Percentiles rank a stretch among this genome's conserved stretches.
Conservation (phyloP, 495 filamentous ascomycete species). For the Bacidia rubella region DNA sequence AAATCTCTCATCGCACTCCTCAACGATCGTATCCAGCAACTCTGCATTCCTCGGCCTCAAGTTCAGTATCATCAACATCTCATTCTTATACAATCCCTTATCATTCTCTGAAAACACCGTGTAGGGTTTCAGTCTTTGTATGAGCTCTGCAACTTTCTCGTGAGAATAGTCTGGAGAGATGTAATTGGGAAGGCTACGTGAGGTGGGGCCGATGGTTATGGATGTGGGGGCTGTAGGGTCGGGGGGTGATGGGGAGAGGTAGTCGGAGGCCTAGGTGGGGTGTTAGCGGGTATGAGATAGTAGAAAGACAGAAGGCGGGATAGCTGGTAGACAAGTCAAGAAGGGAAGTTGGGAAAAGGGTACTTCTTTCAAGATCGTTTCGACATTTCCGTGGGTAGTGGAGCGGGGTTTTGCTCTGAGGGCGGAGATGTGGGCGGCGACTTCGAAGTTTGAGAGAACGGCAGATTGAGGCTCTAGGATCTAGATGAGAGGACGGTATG, state of each 20-base stretch:
- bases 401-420: slow-evolving; percentile 15
- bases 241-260: slow-evolving; percentile 20
- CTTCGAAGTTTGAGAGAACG: slow-evolving; percentile 52
- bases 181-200: slow-evolving; percentile 1
- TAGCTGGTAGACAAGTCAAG: too few relatives aligned
- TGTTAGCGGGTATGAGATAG: slow-evolving; percentile 14
- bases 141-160: slow-evolving; percentile 14
- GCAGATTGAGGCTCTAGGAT: slow-evolving; percentile 51
- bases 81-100: slow-evolving; percentile 45
- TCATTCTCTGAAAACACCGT: slow-evolving; percentile 27
- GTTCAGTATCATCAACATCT: slow-evolving; percentile 53
- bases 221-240: slow-evolving; percentile 10
- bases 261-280: slow-evolving; percentile 20
- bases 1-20: slow-evolving; percentile 36
- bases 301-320: slow-evolving; percentile 3
- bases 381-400: slow-evolving; percentile 32
- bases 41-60: slow-evolving; percentile 29
- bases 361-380: slow-evolving; percentile 40
- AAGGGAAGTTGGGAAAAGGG: slow-evolving; percentile 26
- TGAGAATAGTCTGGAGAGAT: slow-evolving; percentile 1
- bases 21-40: slow-evolving; percentile 33
- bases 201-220: background rate
- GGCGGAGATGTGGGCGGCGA: slow-evolving; percentile 40
- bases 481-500: slow-evolving; percentile 22
- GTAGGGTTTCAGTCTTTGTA: slow-evolving; percentile 22